Evolutionary conservation across 140 eudicot genomes (phyloP).

Genomic region (Senecio squalidus): DNA sequence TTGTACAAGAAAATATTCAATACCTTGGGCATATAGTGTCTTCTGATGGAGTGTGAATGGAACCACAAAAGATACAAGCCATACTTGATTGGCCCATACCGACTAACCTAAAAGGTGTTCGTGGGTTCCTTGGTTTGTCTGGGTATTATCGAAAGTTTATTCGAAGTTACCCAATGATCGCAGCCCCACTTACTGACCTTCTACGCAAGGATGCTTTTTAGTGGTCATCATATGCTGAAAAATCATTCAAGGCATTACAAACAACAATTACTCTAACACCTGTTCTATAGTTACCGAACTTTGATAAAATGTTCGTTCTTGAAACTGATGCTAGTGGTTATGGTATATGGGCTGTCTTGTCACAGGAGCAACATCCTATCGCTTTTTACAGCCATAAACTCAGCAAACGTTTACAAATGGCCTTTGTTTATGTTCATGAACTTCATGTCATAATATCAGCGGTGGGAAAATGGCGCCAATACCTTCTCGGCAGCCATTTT

Average conservation of each 20-base stretch:
- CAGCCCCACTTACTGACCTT: not conserved
- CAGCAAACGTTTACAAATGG: not conserved
- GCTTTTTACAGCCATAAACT: not conserved
- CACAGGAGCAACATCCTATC: not conserved
- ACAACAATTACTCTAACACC: not conserved
- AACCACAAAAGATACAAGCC: not conserved
- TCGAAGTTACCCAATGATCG: not conserved
- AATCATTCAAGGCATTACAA: not conserved
- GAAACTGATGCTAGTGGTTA: not conserved
- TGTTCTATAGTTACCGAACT: not conserved
- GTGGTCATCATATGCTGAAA: not conserved
- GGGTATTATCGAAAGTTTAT: not conserved
- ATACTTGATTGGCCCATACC: not conserved
- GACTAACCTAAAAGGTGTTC: not conserved
- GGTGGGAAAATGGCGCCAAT: not conserved
- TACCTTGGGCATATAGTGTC: not conserved
- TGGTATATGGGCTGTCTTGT: not conserved
- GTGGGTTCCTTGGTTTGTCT: not conserved
- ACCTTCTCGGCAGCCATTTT: not conserved
- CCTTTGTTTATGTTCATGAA: not conserved
- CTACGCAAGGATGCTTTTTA: not conserved
- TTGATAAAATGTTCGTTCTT: not conserved
- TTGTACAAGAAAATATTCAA: not conserved
- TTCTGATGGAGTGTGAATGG: not conserved
- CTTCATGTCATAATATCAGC: not conserved